Evolutionary conservation across 106 monocot species (phyloP).

Genomic region (Dendrobium nobile): DNA sequence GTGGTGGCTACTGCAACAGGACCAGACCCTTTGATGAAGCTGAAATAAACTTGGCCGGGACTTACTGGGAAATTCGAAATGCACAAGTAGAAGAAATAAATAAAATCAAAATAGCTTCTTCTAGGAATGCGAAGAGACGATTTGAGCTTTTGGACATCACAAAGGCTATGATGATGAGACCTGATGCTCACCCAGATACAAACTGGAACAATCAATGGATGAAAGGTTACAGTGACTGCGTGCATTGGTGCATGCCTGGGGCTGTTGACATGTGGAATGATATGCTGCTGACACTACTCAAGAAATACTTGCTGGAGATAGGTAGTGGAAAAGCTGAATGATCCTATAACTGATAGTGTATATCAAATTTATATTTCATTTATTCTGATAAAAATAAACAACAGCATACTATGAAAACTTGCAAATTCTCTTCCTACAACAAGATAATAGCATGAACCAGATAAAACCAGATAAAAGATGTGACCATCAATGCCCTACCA

Average conservation of each 20-base stretch:
- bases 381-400: background rate
- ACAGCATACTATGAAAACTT: background rate
- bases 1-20: slow-evolving; percentile 53
- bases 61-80: slow-evolving; percentile 28
- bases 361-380: background rate
- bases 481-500: background rate
- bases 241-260: slow-evolving; percentile 82
- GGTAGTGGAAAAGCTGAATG: background rate
- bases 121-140: background rate
- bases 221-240: slow-evolving; percentile 41
- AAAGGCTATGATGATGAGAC: slow-evolving; percentile 54
- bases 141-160: slow-evolving; percentile 55
- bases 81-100: slow-evolving; percentile 29
- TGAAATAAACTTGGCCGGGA: slow-evolving; percentile 9
- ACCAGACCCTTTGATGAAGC: slow-evolving; percentile 25
- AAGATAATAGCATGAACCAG: too few species aligned
- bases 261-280: slow-evolving; percentile 73
- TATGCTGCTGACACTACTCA: slow-evolving; percentile 22
- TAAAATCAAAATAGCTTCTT: background rate
- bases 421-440: too few species aligned
- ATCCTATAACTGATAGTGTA: background rate
- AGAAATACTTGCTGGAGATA: background rate
- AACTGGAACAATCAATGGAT: slow-evolving; percentile 67
- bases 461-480: background rate
- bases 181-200: slow-evolving; percentile 51